A percentile compares a stretch with the other conserved stretches of the same genome.
Conservation (phyloP, 768 basidiomycete genomes). For the Tylopilus plumbeoviolaceoides region DNA sequence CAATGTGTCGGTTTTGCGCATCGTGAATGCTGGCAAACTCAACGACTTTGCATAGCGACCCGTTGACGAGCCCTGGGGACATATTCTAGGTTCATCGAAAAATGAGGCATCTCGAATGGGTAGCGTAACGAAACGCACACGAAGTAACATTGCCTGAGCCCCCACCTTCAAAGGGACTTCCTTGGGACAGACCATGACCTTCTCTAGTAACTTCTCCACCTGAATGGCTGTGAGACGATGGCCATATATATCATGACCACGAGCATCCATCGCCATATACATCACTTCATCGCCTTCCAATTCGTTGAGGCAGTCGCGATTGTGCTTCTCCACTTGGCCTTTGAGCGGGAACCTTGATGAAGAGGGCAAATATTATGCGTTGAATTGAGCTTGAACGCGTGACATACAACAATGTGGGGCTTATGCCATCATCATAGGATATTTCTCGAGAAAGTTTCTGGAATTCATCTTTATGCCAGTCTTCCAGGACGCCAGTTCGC, state of each 20-base stretch:
- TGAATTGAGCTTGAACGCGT: background rate
- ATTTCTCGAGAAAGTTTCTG: conserved; percentile 59
- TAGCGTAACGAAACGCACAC: conserved; percentile 17
- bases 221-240: conserved; percentile 27
- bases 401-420: conserved; percentile 83
- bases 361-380: background rate
- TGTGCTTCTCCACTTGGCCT: conserved; percentile 23
- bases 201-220: conserved; percentile 39
- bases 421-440: conserved; percentile 73
- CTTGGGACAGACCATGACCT: conserved; percentile 43
- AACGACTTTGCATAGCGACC: conserved; percentile 77
- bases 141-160: conserved; percentile 78
- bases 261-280: conserved; percentile 44
- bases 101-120: background rate
- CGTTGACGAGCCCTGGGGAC: conserved; percentile 62
- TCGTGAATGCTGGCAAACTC: conserved; percentile 31
- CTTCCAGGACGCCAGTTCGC: conserved; percentile 78
- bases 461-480: conserved; percentile 66
- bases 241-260: conserved; percentile 38
- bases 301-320: conserved; percentile 17
- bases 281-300: conserved; percentile 26
- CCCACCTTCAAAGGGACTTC: conserved; percentile 51
- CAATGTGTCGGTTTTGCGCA: conserved; percentile 24
- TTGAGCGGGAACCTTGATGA: conserved; percentile 27
- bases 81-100: conserved; percentile 27